phyloP scores from a whole-genome alignment of 768 basidiomycete species.

The Lenzites betulinus region DNA sequence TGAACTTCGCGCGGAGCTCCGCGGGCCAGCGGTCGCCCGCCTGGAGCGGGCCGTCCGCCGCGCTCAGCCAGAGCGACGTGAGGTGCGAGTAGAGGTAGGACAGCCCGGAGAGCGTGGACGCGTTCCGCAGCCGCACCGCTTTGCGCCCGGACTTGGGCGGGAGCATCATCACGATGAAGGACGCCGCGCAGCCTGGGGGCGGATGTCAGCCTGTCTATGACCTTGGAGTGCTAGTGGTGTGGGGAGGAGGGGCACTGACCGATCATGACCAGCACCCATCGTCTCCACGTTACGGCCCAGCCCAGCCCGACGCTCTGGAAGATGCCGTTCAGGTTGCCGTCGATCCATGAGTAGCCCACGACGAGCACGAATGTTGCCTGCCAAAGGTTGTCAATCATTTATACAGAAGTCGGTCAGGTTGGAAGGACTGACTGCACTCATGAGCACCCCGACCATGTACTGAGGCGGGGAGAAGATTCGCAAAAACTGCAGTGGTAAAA shows the following conservation, averaged over 20 bases:
- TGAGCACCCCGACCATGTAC: constrained; percentile 39
- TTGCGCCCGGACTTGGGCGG: constrained; percentile 52
- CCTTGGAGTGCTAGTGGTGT: neutral
- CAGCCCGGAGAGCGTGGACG: constrained; percentile 42
- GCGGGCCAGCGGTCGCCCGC: constrained; percentile 25
- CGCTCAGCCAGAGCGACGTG: constrained; percentile 44
- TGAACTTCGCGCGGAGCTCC: constrained; percentile 33
- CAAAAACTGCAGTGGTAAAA: constrained; percentile 50
- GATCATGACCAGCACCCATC: constrained; percentile 52
- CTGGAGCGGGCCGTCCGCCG: constrained; percentile 12
- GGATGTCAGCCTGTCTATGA: too few species aligned
- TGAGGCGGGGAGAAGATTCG: constrained; percentile 49
- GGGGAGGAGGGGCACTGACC: constrained; percentile 34
- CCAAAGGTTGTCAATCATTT: neutral
- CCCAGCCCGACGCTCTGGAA: constrained; percentile 54
- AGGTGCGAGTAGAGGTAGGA: constrained; percentile 45
- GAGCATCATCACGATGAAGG: constrained; percentile 56
- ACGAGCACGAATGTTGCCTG: constrained; percentile 48
- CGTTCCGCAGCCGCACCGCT: constrained; percentile 46
- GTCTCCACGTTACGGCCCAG: constrained; percentile 52
- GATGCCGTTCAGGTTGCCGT: constrained; percentile 44
- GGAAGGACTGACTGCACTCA: constrained; percentile 38
- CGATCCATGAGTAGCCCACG: constrained; percentile 60
- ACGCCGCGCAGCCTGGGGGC: constrained; percentile 46
- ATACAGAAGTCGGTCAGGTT: neutral